Evolutionary conservation across 2,329 filamentous ascomycete genomes (phyloP), one percentile per base, ranked within the genome.

Genomic region (Neofusicoccum cordaticola): DNA sequence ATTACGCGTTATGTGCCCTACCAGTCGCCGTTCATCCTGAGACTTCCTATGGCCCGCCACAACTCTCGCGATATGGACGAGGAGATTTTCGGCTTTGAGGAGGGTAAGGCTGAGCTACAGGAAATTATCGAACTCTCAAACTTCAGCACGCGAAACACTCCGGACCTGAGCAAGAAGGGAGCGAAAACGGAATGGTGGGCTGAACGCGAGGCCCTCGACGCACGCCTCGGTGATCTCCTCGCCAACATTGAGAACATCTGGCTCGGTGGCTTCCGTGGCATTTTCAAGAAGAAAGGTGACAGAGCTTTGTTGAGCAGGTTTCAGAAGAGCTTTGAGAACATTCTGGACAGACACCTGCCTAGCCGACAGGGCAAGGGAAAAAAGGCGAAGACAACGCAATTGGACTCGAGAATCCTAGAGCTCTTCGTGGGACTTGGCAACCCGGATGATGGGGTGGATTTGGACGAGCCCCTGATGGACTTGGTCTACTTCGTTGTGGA

Each of bases 401-500:
- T 92, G 17, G 87, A 91, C 68, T 78, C 84, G 31, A 83, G 87
- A 64, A 90, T 98, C 17, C 79, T 98, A 52, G 93, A 97, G 70
- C 81, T 99, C 0, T 98, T 99, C 70, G 85, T 97, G 66, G 92
- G 92, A 0, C 84, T 99, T 0, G 92, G 92, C 3, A 87, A 92
- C 71, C 85, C 91, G 2, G 85, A 85, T 0, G 84, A 85, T 7
- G 85, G 88, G 7, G 79, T 81, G 65, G 92, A 97, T 67, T 84
- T 96, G 22, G 94, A 98, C 68, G 94, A 98, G 71, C 87, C 90
- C 0, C 80, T 99, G n/a, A 92, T 90, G 69, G 95, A 99, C 74
- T 81, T 99, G 34, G 85, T 99, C 3, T 98, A 97, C 78, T 98
- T 98, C 74, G 91, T 98, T 1, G 89, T 99, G 5, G 95, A 99